These are phyloP conservation scores for Astrothelium macrocarpum DNA, from an alignment of 495 filamentous ascomycete species.

Conservation along the genomic window DNA sequence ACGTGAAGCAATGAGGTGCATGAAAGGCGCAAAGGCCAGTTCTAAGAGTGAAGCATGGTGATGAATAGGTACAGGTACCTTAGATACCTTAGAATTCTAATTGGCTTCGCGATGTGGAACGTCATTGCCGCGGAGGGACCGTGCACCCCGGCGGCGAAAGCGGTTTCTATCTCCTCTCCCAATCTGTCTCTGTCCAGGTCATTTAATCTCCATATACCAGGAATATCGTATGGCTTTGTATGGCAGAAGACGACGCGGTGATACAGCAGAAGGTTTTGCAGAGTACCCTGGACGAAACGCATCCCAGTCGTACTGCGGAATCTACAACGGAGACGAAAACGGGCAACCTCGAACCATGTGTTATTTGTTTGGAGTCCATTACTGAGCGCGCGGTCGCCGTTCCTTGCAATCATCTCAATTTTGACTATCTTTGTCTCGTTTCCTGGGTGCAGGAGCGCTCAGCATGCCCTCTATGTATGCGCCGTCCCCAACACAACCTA, in stretches of 20 bases:
- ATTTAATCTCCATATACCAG: not conserved
- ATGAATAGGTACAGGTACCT: too few species aligned
- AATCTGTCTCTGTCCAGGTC: too few species aligned
- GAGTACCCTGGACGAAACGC: not conserved
- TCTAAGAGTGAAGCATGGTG: not conserved
- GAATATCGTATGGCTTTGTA: not conserved
- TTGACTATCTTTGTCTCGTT: conserved; percentile 75
- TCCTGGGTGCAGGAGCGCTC: conserved; percentile 71
- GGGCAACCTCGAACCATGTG: conserved; percentile 35
- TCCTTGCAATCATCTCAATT: conserved; percentile 70
- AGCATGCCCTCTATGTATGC: conserved; percentile 59
- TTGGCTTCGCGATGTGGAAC: too few species aligned
- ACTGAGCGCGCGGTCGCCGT: conserved; percentile 58
- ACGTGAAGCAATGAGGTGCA: not conserved
- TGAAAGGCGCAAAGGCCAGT: not conserved
- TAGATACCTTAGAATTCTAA: too few species aligned
- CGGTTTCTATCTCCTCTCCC: too few species aligned
- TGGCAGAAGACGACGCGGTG: not conserved
- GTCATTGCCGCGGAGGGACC: not conserved
- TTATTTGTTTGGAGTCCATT: conserved; percentile 67
- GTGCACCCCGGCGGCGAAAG: not conserved
- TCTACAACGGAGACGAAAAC: not conserved
- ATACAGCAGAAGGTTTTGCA: not conserved
- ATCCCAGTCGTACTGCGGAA: not conserved
- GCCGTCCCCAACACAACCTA: not conserved